These are phyloP conservation scores for Aschersonia sp. DNA, from an alignment of 2,329 filamentous ascomycete species.

Conservation along the genomic window DNA sequence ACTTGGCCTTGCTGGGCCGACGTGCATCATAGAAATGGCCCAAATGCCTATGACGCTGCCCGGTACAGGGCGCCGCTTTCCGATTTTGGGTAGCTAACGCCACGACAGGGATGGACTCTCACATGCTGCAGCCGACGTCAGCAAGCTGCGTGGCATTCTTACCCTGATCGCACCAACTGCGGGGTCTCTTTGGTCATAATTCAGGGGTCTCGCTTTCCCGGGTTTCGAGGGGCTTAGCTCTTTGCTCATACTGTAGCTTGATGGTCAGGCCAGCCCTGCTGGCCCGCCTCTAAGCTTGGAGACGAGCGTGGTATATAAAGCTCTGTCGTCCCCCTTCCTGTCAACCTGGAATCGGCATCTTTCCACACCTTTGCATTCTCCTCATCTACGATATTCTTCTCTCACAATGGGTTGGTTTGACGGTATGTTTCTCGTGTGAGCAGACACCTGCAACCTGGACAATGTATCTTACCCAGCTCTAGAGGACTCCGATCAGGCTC, in stretches of 20 bases:
- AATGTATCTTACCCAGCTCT: no score
- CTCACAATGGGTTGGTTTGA: conserved; percentile 10
- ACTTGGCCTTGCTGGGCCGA: not conserved
- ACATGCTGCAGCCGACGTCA: not conserved
- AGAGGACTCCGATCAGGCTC: conserved; percentile 8
- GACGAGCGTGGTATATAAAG: not conserved
- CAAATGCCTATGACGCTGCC: not conserved
- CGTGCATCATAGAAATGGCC: not conserved
- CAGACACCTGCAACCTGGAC: no score
- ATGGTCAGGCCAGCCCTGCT: no score
- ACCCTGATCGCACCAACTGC: not conserved
- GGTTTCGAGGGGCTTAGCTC: not conserved
- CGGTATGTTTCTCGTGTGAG: conserved; percentile 2
- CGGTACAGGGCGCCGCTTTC: not conserved
- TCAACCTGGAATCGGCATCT: not conserved
- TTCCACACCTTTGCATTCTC: not conserved
- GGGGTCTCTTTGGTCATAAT: not conserved
- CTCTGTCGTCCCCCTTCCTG: not conserved
- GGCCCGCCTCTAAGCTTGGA: not conserved
- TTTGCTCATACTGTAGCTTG: not conserved
- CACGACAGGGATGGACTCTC: not conserved
- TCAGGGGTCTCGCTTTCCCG: not conserved
- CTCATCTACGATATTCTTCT: not conserved
- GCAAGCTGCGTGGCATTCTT: not conserved
- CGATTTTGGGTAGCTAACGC: not conserved